phyloP scores from a whole-genome alignment of 202 grass and related monocot genomes.

The Carex sylvatica region DNA sequence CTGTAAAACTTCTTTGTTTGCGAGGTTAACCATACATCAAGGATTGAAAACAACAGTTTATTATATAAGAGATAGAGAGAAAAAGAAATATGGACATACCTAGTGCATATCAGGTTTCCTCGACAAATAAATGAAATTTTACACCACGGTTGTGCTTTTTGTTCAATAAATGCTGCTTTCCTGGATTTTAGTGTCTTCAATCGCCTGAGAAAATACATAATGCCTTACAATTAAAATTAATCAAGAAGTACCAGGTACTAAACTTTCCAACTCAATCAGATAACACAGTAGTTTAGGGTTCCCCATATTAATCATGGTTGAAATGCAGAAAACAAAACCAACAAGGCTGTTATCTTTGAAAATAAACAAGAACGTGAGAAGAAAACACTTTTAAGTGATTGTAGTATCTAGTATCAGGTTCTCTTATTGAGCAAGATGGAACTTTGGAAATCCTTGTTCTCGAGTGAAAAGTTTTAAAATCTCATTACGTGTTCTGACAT shows the following conservation, averaged over 20 bases:
- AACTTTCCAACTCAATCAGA: not conserved
- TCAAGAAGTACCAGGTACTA: constrained; percentile 10
- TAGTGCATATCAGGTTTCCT: constrained; percentile 68
- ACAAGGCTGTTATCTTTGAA: not conserved
- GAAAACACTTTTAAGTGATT: not conserved
- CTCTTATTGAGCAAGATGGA: not conserved
- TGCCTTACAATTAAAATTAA: not conserved
- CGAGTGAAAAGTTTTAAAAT: not conserved
- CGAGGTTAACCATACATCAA: not conserved
- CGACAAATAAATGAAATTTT: constrained; percentile 73
- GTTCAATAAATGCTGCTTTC: constrained; percentile 55
- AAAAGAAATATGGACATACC: constrained; percentile 28
- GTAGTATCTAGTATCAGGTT: not conserved
- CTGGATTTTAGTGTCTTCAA: constrained; percentile 60
- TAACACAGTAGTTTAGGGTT: not conserved
- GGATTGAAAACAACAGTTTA: not conserved
- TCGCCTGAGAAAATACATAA: constrained; percentile 35
- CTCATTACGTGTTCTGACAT: not conserved
- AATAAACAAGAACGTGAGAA: not conserved
- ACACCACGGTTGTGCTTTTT: constrained; percentile 54
- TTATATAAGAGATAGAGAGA: not conserved
- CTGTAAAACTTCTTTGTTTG: not conserved
- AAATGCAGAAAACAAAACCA: not conserved
- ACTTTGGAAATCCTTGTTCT: not conserved
- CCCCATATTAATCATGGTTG: not conserved